phyloP scores from a whole-genome alignment of 176 grass and related monocot species.

The Tillandsia leiboldiana region DNA sequence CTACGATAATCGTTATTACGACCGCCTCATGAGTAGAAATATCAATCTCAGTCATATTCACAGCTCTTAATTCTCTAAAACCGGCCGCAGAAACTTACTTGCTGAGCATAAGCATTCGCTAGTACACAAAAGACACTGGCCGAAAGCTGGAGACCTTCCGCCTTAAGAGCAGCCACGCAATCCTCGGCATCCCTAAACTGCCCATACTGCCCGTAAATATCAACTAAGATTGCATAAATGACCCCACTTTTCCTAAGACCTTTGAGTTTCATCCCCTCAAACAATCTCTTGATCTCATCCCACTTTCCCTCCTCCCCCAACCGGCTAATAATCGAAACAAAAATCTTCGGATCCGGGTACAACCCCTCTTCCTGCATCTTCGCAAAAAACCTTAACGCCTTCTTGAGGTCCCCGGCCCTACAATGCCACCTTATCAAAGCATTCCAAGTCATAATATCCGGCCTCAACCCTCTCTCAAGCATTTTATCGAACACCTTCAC shows the following conservation, averaged over 20 bases:
- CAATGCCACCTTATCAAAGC: conserved; percentile 66
- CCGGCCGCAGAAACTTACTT: conserved; percentile 18
- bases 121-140: conserved; percentile 63
- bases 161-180: conserved; percentile 69
- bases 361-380: conserved; percentile 73
- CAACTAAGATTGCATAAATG: conserved; percentile 67
- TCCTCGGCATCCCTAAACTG: conserved; percentile 45
- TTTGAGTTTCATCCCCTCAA: conserved; percentile 53
- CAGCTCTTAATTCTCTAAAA: not conserved
- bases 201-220: conserved; percentile 89
- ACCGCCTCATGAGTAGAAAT: not conserved
- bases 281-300: conserved; percentile 62
- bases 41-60: not conserved
- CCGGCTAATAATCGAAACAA: conserved; percentile 43
- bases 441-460: conserved; percentile 76
- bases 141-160: conserved; percentile 43
- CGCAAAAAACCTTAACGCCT: conserved; percentile 44
- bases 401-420: conserved; percentile 47
- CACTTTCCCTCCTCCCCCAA: conserved; percentile 86
- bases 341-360: conserved; percentile 73
- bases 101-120: conserved; percentile 68
- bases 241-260: conserved; percentile 57
- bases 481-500: conserved; percentile 72
- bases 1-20: too few relatives aligned
- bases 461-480: conserved; percentile 36